Base-by-base conservation (phyloP, 352 stramenopile species). In the Phytophthora aleatoria region DNA sequence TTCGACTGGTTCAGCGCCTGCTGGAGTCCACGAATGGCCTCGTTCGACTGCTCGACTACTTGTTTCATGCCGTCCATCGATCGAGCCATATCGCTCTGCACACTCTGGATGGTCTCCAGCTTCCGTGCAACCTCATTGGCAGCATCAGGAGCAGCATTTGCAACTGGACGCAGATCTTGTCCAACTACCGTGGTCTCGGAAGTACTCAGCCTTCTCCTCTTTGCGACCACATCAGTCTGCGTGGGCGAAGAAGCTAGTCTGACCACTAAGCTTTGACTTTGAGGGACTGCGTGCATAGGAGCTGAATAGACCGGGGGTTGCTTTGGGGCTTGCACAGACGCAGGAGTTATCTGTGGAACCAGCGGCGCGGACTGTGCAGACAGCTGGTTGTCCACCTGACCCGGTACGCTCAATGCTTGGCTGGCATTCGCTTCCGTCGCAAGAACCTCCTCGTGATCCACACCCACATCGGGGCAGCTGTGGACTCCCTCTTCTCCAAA, bases 11-110 rank as follows among this genome's bases (percentile, higher is more conserved):
- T 58, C 35, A 75, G 42, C 11, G 67, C 53, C 30, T 69, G 35
- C 28, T 72, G 56, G 10, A 72, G 38, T 8, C 57, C 53, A 10
- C 51, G 50, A 61, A 75, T 67, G 10, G 50, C 67, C 30, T 75
- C 41, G 16, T 59, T 75, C 3, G 62, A 75, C 39, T 72, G 67
- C 36, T 69, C 41, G n/a, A 72, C 61, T 38, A 64, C 45, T 36
- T 67, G 61, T 47, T 71, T 69, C n/a, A 75, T 69, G 26, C 63
- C 48, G 2, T 62, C 57, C 47, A 75, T 57, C 4, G 57, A 71
- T 49, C 39, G 58, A 38, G 55, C 52, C 56, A 75, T 64, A 6
- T 75, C 62, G 16, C 27, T 50, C 30, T 75, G 62, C 38, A 47
- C 48, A 42, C 10, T 71, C 13, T 71, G 57, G 30, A 75, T 68